A percentile compares a stretch with the other conserved stretches of the same genome.
These are phyloP conservation scores for Leccinum incarnatum DNA, from an alignment of 768 basidiomycete genomes.

Conservation along the genomic window DNA sequence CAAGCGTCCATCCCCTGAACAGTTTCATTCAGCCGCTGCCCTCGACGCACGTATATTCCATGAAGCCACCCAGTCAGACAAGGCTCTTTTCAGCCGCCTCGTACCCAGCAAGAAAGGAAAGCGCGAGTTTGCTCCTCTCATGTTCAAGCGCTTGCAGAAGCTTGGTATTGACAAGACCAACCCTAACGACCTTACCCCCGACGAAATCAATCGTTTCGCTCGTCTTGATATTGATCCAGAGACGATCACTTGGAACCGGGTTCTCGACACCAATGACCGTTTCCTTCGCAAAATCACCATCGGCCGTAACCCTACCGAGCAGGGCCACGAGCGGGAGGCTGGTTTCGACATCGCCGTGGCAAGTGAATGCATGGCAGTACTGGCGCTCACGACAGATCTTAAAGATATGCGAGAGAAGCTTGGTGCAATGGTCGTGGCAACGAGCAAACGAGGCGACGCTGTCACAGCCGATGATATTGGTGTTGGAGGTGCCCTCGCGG, in stretches of 20 bases:
- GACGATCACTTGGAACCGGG: conserved; percentile 98
- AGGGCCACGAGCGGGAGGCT: conserved; percentile 83
- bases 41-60: conserved; percentile 98
- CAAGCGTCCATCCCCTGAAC: conserved; percentile 4
- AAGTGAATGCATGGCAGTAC: conserved; percentile 97
- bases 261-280: conserved; percentile 94
- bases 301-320: conserved; percentile 87
- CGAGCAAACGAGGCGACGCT: conserved; percentile 85
- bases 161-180: conserved; percentile 93
- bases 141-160: conserved; percentile 94
- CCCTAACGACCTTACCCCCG: conserved; percentile 88
- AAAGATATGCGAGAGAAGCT: conserved; percentile 90
- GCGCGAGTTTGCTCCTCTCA: conserved; percentile 91
- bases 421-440: conserved; percentile 96
- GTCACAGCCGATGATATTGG: conserved; percentile 97
- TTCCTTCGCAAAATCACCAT: conserved; percentile 93
- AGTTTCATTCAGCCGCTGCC: conserved; percentile 69
- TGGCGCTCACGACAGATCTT: conserved; percentile 85
- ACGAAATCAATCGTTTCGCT: conserved; percentile 87
- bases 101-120: conserved; percentile 93
- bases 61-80: conserved; percentile 92
- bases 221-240: conserved; percentile 87
- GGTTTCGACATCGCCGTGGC: conserved; percentile 98
- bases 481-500: conserved; percentile 90
- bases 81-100: conserved; percentile 89